phyloP scores from a whole-genome alignment of 371 early-diverging fungal genomes.

The Haplosporangium sp. region DNA sequence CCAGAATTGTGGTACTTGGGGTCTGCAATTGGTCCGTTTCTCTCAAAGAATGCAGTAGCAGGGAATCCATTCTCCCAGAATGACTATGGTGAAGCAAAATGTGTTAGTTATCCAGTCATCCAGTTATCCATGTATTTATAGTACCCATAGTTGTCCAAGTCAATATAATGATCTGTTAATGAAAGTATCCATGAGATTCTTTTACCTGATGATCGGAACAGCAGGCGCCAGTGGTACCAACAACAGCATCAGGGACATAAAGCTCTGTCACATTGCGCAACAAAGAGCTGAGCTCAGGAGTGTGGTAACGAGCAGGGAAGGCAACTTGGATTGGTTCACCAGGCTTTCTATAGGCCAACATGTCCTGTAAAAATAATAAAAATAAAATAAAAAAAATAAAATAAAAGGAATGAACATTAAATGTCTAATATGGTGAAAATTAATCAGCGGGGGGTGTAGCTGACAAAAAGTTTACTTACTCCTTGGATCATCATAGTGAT shows the following conservation, averaged over 20 bases:
- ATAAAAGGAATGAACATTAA: no score
- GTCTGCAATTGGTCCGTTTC: slow-evolving; percentile 59
- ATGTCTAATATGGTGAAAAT: no score
- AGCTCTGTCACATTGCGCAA: slow-evolving; percentile 48
- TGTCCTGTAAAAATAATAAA: slow-evolving; percentile 30
- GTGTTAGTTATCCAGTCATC: not conserved
- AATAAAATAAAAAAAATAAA: no score
- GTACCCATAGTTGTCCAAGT: not conserved
- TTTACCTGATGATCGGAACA: slow-evolving; percentile 59
- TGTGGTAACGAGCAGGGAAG: slow-evolving; percentile 55
- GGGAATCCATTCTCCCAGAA: slow-evolving; percentile 57
- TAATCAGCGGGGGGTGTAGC: not conserved
- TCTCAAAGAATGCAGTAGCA: slow-evolving; percentile 56
- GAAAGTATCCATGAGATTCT: not conserved
- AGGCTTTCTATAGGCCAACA: slow-evolving; percentile 58
- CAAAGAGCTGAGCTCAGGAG: slow-evolving; percentile 40
- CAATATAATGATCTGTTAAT: no score
- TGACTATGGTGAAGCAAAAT: slow-evolving; percentile 15
- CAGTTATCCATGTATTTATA: not conserved
- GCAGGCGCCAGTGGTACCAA: slow-evolving; percentile 55
- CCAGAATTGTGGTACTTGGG: slow-evolving; percentile 60
- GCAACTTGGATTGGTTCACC: slow-evolving; percentile 57
- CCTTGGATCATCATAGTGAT: slow-evolving; percentile 58
- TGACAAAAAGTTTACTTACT: slow-evolving; percentile 23
- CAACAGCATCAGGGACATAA: slow-evolving; percentile 55